Conservation (phyloP, 169 alveolate species). For the Cystoisospora suis region DNA sequence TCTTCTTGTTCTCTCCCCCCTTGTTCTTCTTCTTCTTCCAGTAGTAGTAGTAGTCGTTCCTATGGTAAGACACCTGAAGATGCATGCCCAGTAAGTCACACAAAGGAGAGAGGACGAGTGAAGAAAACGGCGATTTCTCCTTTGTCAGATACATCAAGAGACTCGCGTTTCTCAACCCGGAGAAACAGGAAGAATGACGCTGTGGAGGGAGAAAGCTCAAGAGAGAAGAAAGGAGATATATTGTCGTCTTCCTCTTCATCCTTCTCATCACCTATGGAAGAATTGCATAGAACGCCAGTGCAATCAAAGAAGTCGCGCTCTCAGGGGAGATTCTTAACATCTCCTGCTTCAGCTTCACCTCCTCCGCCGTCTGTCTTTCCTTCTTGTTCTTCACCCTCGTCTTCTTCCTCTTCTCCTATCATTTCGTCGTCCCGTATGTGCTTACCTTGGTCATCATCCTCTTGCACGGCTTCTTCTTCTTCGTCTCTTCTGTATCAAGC, state of each 20-base stretch:
- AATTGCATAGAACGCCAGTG: too few species aligned
- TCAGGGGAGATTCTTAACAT: too few species aligned
- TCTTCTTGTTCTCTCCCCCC: not conserved
- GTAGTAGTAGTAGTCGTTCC: too few species aligned
- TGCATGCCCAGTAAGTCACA: not conserved
- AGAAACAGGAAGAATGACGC: too few species aligned
- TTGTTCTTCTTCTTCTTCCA: not conserved
- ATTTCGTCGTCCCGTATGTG: not conserved
- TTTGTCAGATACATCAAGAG: too few species aligned
- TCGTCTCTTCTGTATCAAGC: not conserved
- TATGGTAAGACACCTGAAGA: not conserved
- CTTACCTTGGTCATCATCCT: not conserved
- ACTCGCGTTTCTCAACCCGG: too few species aligned
- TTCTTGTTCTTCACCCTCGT: not conserved
- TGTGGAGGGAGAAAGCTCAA: too few species aligned
- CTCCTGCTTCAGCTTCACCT: not conserved
- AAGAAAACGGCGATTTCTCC: too few species aligned
- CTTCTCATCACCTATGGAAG: too few species aligned
- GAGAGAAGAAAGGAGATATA: too few species aligned
- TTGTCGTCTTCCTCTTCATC: too few species aligned
- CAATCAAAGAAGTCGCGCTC: too few species aligned
- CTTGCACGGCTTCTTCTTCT: not conserved
- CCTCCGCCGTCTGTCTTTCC: not conserved
- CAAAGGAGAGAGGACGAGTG: not conserved
- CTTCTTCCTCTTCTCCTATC: not conserved